phyloP scores from a whole-genome alignment of 1,284 basidiomycete genomes.

The Rhodotorula sp. region DNA sequence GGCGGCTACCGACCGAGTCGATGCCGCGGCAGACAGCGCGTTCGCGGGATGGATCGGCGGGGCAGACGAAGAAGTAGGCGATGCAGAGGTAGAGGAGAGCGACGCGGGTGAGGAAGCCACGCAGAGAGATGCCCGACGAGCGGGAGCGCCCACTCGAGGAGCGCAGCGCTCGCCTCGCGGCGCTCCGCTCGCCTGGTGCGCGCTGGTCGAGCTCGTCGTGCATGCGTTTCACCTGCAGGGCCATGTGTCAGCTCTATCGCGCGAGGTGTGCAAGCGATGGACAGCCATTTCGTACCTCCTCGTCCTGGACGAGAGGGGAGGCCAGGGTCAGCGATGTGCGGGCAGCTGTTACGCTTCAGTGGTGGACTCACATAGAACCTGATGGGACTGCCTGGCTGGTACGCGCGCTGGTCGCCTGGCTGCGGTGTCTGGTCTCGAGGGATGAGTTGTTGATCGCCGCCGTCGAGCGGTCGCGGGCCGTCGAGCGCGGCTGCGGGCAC shows the following conservation, averaged over 20 bases:
- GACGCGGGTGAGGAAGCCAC: constrained; percentile 35
- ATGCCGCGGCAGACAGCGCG: constrained; percentile 33
- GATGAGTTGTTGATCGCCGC: neutral
- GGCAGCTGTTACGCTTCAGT: no score
- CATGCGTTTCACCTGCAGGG: constrained; percentile 35
- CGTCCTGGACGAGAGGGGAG: constrained; percentile 12
- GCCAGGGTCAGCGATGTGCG: neutral
- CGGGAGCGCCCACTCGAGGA: neutral
- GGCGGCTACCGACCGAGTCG: constrained; percentile 7
- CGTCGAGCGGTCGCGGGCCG: neutral
- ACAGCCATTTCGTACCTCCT: constrained; percentile 17
- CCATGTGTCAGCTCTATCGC: neutral
- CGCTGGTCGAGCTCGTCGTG: constrained; percentile 29
- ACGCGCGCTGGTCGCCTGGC: constrained; percentile 5
- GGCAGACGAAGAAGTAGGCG: constrained; percentile 40
- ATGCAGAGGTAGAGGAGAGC: constrained; percentile 37
- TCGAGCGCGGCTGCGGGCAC: neutral
- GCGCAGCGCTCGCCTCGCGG: constrained; percentile 10
- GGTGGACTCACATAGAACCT: constrained; percentile 23
- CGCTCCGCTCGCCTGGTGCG: constrained; percentile 12
- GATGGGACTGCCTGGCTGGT: constrained; percentile 23
- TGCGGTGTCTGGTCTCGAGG: neutral
- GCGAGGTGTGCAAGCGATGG: neutral
- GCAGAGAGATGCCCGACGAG: constrained; percentile 13
- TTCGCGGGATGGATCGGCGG: constrained; percentile 22